phyloP scores from a whole-genome alignment of 2,329 filamentous ascomycete species.

The Magnaporthiopsis rhizophila region DNA sequence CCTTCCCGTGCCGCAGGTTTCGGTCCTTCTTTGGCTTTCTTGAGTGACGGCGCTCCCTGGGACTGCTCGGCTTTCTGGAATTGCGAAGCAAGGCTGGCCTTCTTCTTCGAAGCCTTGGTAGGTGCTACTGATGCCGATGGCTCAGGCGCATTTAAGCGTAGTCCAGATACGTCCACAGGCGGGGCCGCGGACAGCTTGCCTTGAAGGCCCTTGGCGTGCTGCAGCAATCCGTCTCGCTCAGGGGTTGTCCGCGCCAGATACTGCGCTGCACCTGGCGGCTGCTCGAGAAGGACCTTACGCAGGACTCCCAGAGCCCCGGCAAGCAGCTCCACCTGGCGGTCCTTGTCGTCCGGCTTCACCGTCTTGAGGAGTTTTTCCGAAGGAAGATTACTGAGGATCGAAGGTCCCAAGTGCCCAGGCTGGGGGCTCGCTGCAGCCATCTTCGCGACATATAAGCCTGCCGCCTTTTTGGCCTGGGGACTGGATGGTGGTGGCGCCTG shows the following conservation, averaged over 20 bases:
- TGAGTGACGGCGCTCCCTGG: not conserved
- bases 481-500: not conserved
- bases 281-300: not conserved
- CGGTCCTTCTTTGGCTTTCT: not conserved
- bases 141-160: not conserved
- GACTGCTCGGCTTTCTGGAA: not conserved
- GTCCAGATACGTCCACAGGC: too few species aligned
- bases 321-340: constrained; percentile 4
- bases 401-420: not conserved
- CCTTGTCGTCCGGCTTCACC: not conserved
- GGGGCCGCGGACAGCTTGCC: too few species aligned
- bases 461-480: not conserved
- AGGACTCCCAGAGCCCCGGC: constrained; percentile 4
- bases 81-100: not conserved
- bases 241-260: not conserved
- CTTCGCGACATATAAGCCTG: not conserved
- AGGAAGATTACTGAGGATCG: not conserved
- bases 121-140: not conserved
- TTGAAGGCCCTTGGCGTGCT: not conserved
- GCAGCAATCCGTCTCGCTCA: not conserved
- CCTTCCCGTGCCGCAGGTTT: not conserved
- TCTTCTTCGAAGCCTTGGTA: not conserved
- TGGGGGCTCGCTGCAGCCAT: not conserved
- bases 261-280: not conserved
- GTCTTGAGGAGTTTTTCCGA: not conserved